Conservation (phyloP, 768 basidiomycete genomes). For the Kwoniella mangroviensis region DNA sequence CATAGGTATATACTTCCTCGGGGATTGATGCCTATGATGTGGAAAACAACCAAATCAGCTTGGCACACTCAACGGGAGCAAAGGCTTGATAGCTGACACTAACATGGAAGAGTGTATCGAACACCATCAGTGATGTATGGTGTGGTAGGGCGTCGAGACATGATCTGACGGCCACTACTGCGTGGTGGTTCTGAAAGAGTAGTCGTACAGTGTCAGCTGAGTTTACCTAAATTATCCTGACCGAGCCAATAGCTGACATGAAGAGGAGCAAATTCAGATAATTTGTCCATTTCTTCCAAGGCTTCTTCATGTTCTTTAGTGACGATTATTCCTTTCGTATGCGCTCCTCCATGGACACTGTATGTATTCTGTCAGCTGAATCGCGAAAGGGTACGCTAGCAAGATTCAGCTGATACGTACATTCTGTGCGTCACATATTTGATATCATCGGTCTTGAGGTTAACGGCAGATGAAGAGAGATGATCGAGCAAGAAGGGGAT, state of each 20-base stretch:
- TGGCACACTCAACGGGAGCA: neutral
- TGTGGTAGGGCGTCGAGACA: conserved; percentile 69
- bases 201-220: conserved; percentile 11
- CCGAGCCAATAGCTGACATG: conserved; percentile 58
- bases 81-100: conserved; percentile 1
- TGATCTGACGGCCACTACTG: conserved; percentile 60
- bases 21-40: conserved; percentile 68
- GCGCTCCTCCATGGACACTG: conserved; percentile 86
- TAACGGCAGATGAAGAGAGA: conserved; percentile 31
- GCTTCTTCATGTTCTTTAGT: conserved; percentile 71
- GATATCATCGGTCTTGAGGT: conserved; percentile 55
- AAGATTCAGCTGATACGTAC: conserved; percentile 30
- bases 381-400: conserved; percentile 57
- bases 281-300: conserved; percentile 73
- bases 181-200: conserved; percentile 58
- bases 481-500: conserved; percentile 49
- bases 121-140: conserved; percentile 77
- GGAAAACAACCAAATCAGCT: neutral
- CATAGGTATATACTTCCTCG: conserved; percentile 74
- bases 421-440: conserved; percentile 57
- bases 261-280: conserved; percentile 71
- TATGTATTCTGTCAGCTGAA: conserved; percentile 30
- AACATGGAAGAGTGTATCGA: conserved; percentile 71
- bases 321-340: conserved; percentile 71
- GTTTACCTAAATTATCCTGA: conserved; percentile 31